These are phyloP conservation scores for Emergomyces orientalis DNA, from an alignment of 2,329 filamentous ascomycete species.

Conservation along the genomic window DNA sequence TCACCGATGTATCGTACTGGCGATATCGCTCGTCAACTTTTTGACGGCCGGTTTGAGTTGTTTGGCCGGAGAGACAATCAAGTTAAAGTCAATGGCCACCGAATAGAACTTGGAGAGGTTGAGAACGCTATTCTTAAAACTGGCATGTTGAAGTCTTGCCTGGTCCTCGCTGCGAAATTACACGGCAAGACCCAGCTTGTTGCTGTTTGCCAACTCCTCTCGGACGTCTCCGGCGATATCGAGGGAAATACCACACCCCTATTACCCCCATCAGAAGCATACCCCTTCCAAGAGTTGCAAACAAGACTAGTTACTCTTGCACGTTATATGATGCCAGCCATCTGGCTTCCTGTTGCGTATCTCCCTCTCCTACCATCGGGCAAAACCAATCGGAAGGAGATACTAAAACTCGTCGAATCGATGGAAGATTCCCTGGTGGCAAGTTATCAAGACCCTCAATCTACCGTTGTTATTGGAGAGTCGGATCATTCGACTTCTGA, in stretches of 20 bases:
- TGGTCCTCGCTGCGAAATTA: not conserved
- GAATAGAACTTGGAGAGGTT: constrained; percentile 47
- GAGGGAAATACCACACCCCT: not conserved
- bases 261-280: not conserved
- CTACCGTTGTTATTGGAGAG: constrained; percentile 31
- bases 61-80: constrained; percentile 26
- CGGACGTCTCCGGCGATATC: not conserved
- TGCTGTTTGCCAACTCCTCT: not conserved
- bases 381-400: constrained; percentile 4
- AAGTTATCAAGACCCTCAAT: constrained; percentile 15
- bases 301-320: constrained; percentile 29
- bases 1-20: constrained; percentile 44
- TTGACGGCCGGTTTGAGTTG: not conserved
- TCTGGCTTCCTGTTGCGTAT: not conserved
- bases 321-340: constrained; percentile 6
- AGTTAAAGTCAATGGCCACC: constrained; percentile 53
- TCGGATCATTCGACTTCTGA: constrained; percentile 38
- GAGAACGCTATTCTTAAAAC: constrained; percentile 51
- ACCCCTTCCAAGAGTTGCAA: constrained; percentile 45
- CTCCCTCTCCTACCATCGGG: constrained; percentile 6
- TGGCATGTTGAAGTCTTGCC: not conserved
- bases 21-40: not conserved
- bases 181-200: not conserved
- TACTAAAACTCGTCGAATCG: not conserved
- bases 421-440: not conserved